Evolutionary conservation across 192 early-diverging fungal genomes (phyloP).

Genomic region (Coemansia sp.): DNA sequence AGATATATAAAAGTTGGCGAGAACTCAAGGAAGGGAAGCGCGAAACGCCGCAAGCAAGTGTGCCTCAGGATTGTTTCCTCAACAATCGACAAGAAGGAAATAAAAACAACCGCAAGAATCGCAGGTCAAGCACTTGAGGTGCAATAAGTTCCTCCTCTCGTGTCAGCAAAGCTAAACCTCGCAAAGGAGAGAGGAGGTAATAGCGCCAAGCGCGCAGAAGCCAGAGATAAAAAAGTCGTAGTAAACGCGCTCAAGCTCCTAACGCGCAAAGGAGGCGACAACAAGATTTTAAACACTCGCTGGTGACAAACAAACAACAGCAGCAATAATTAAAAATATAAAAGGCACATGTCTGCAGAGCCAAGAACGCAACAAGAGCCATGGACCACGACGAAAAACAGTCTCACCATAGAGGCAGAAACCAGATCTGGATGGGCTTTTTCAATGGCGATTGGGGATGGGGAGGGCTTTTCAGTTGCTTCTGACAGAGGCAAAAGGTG

Average conservation of each 20-base stretch:
- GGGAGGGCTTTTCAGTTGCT: neutral
- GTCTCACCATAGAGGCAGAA: neutral
- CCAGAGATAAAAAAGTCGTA: neutral
- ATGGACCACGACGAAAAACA: neutral
- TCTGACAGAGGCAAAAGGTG: neutral
- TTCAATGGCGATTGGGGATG: neutral
- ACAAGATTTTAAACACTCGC: neutral
- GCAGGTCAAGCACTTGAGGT: neutral
- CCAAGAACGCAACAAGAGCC: neutral
- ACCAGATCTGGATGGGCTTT: slow-evolving; percentile 1
- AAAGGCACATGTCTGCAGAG: neutral
- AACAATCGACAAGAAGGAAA: neutral
- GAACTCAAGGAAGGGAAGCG: neutral
- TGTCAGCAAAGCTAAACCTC: neutral
- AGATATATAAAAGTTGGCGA: slow-evolving; percentile 5
- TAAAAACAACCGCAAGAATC: slow-evolving; percentile 2
- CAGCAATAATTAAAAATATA: neutral
- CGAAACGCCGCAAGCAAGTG: neutral
- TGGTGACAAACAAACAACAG: neutral
- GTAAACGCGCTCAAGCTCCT: neutral
- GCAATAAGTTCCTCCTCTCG: neutral
- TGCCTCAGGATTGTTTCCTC: slow-evolving; percentile 1
- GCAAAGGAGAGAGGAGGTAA: neutral
- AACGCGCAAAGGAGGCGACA: neutral
- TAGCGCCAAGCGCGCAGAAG: neutral